These are phyloP conservation scores for Geotrichum restrictum DNA, from an alignment of 1,139 yeast species.

Conservation along the genomic window DNA sequence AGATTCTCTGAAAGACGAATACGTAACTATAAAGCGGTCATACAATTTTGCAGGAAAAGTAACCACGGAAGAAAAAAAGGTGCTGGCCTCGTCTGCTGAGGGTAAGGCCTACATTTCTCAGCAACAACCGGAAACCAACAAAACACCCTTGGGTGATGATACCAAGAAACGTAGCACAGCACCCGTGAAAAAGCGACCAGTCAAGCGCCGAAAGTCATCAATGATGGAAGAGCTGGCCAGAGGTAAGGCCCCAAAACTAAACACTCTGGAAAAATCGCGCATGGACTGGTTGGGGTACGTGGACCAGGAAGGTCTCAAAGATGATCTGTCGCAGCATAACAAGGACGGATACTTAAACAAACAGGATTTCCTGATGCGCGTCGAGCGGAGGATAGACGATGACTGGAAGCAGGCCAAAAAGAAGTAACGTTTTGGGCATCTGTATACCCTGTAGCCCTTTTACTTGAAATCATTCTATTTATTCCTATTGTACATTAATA, in stretches of 20 bases:
- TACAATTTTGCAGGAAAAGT: constrained; percentile 89
- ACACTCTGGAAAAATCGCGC: constrained; percentile 87
- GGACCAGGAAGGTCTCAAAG: constrained; percentile 76
- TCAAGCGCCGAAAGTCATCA: constrained; percentile 63
- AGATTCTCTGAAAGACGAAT: constrained; percentile 37
- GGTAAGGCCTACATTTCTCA: constrained; percentile 68
- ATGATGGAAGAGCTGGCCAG: constrained; percentile 66
- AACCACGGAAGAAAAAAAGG: constrained; percentile 71
- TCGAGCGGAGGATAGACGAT: constrained; percentile 62
- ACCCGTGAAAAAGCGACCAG: constrained; percentile 38
- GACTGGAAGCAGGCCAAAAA: constrained; percentile 58
- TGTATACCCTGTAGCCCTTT: neutral
- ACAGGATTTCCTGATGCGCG: constrained; percentile 81
- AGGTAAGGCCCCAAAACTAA: constrained; percentile 60
- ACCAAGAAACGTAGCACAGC: constrained; percentile 25
- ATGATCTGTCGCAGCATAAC: constrained; percentile 74
- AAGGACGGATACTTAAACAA: constrained; percentile 80
- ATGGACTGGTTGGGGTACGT: constrained; percentile 96
- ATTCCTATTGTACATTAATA: neutral
- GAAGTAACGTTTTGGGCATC: constrained; percentile 22
- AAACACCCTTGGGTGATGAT: too few species aligned
- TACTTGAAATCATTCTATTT: neutral
- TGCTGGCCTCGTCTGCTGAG: constrained; percentile 73
- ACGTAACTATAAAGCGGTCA: constrained; percentile 66
- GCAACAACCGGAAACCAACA: constrained; percentile 18